These are phyloP conservation scores for Rhizopogon rudus DNA, from an alignment of 768 basidiomycete species.

Conservation along the genomic window DNA sequence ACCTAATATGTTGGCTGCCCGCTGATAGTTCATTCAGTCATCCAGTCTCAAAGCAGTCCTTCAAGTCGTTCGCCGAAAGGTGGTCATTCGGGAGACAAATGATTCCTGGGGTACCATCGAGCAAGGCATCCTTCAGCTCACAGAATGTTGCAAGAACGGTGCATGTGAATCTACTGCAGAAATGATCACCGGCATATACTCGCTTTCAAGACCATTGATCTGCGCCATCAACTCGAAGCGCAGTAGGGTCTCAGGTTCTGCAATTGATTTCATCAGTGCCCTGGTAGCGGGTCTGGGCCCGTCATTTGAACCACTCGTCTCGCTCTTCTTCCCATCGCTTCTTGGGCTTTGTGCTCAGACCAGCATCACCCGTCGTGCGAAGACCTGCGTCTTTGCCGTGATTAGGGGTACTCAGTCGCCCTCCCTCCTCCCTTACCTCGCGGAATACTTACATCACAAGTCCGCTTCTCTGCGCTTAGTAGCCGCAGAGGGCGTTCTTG, in stretches of 20 bases:
- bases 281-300: slow-evolving; percentile 52
- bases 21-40: slow-evolving; percentile 23
- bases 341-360: slow-evolving; percentile 64
- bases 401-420: slow-evolving; percentile 10
- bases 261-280: slow-evolving; percentile 53
- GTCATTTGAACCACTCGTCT: slow-evolving; percentile 62
- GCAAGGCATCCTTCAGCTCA: slow-evolving; percentile 26
- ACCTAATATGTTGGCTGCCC: no score
- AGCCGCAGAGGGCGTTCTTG: no score
- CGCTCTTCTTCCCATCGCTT: slow-evolving; percentile 64
- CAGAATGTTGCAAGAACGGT: slow-evolving; percentile 44
- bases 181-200: slow-evolving; percentile 45
- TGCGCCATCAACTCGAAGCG: slow-evolving; percentile 69
- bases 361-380: slow-evolving; percentile 70
- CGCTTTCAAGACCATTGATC: slow-evolving; percentile 48
- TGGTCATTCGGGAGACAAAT: slow-evolving; percentile 48
- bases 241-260: slow-evolving; percentile 60
- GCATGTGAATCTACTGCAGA: slow-evolving; percentile 48
- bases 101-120: no score
- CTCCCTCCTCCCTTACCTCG: no score
- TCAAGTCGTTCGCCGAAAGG: slow-evolving; percentile 35
- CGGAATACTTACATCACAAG: no score
- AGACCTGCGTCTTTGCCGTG: slow-evolving; percentile 51
- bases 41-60: slow-evolving; percentile 33
- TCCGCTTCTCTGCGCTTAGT: no score